Evolutionary conservation across 257 asterid genomes (phyloP).

Genomic region (Petunia secreta): DNA sequence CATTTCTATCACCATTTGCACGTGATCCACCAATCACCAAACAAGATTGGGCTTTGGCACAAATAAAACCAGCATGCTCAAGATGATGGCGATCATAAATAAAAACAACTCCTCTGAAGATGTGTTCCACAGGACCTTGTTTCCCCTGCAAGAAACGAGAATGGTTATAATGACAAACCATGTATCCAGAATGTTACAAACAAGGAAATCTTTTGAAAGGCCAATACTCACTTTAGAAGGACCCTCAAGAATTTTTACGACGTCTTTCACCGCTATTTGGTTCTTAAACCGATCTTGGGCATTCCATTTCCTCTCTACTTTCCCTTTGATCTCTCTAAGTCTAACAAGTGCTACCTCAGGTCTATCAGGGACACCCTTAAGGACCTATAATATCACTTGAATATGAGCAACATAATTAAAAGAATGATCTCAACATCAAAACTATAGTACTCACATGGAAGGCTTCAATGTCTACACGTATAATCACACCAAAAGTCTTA

Average conservation of each 20-base stretch:
- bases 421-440: slow-evolving; percentile 17
- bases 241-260: slow-evolving; percentile 87
- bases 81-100: slow-evolving; percentile 90
- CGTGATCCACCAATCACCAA: slow-evolving; percentile 93
- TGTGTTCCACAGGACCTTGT: slow-evolving; percentile 96
- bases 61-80: slow-evolving; percentile 97
- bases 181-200: slow-evolving; percentile 6
- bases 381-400: slow-evolving; percentile 61
- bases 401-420: slow-evolving; percentile 32
- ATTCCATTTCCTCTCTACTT: slow-evolving; percentile 70
- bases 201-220: slow-evolving; percentile 3
- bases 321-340: slow-evolving; percentile 83
- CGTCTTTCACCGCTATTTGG: slow-evolving; percentile 80
- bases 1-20: slow-evolving; percentile 77
- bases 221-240: slow-evolving; percentile 71
- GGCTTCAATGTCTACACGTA: slow-evolving; percentile 97
- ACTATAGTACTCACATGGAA: slow-evolving; percentile 63
- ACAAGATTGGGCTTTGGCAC: slow-evolving; percentile 88
- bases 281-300: slow-evolving; percentile 78
- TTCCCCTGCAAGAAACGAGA: slow-evolving; percentile 58
- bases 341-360: slow-evolving; percentile 95
- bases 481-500: slow-evolving; percentile 88
- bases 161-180: slow-evolving; percentile 25
- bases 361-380: slow-evolving; percentile 90
- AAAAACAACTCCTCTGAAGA: slow-evolving; percentile 74